Evolutionary conservation across 164 flowering plant species (phyloP).

Genomic region (Vitis rotundifolia): DNA sequence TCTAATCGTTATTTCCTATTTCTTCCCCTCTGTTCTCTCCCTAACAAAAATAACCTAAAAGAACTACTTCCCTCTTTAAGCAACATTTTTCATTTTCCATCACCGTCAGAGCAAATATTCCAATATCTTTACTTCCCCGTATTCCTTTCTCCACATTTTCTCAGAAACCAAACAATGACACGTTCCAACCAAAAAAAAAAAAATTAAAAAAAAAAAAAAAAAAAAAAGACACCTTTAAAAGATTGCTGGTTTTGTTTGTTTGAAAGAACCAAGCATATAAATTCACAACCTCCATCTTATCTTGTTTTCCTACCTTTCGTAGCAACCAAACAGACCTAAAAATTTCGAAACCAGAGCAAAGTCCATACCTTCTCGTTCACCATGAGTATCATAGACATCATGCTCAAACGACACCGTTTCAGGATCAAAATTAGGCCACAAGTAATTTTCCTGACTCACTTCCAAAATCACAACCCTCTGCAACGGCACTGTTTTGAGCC

Average conservation of each 20-base stretch:
- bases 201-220: slow-evolving; percentile 27
- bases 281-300: slow-evolving; percentile 44
- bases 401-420: slow-evolving; percentile 75
- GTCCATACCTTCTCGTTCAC: slow-evolving; percentile 86
- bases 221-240: no score
- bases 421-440: slow-evolving; percentile 54
- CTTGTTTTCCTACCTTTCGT: not conserved
- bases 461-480: slow-evolving; percentile 71
- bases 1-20: no score
- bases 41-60: no score
- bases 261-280: not conserved
- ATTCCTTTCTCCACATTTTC: not conserved
- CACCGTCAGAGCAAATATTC: no score
- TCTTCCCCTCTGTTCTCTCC: no score
- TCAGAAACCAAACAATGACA: not conserved
- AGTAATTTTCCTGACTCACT: slow-evolving; percentile 87
- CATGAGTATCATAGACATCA: slow-evolving; percentile 94
- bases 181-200: slow-evolving; percentile 28
- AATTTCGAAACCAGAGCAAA: not conserved
- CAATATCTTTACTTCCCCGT: slow-evolving; percentile 29
- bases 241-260: no score
- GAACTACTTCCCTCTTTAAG: no score
- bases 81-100: no score
- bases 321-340: not conserved
- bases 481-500: slow-evolving; percentile 73